Conservation (phyloP, 768 basidiomycete genomes). For the Suillus weaverae region DNA sequence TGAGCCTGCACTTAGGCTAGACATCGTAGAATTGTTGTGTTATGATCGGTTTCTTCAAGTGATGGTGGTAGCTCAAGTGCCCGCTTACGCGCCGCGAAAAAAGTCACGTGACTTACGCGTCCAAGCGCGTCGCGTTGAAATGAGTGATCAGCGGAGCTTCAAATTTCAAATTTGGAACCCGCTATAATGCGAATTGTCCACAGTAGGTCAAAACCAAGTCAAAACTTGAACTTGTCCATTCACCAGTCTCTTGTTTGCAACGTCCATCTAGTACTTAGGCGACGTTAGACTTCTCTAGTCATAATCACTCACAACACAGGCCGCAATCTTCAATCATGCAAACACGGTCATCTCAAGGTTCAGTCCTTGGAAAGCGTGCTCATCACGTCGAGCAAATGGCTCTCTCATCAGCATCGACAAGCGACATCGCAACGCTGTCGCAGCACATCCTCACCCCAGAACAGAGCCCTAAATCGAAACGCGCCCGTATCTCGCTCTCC, state of each 20-base stretch:
- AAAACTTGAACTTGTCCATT: constrained; percentile 8
- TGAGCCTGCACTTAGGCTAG: too few species aligned
- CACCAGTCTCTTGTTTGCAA: not conserved
- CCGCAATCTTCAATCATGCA: constrained; percentile 34
- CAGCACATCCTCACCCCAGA: constrained; percentile 48
- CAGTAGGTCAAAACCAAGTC: constrained; percentile 1
- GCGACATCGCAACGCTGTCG: constrained; percentile 5
- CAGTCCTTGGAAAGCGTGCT: constrained; percentile 53
- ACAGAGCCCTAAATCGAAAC: constrained; percentile 64
- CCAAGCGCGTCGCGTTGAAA: constrained; percentile 23
- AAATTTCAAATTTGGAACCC: constrained; percentile 21
- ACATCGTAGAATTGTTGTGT: too few species aligned
- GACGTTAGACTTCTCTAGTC: not conserved
- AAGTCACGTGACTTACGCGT: constrained; percentile 15
- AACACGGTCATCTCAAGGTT: constrained; percentile 40
- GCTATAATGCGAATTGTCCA: constrained; percentile 17
- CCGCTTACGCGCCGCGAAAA: constrained; percentile 3
- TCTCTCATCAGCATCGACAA: constrained; percentile 10
- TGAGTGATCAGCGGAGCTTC: constrained; percentile 26
- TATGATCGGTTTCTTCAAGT: too few species aligned
- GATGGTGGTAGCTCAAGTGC: too few species aligned
- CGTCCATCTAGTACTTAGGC: not conserved
- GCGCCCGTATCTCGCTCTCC: constrained; percentile 49
- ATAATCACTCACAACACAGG: not conserved
- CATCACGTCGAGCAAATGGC: constrained; percentile 35